A percentile compares a stretch with the other conserved stretches of the same genome.
Evolutionary conservation across 2,329 filamentous ascomycete genomes (phyloP).

Genomic region (Hymenoscyphus scutula): DNA sequence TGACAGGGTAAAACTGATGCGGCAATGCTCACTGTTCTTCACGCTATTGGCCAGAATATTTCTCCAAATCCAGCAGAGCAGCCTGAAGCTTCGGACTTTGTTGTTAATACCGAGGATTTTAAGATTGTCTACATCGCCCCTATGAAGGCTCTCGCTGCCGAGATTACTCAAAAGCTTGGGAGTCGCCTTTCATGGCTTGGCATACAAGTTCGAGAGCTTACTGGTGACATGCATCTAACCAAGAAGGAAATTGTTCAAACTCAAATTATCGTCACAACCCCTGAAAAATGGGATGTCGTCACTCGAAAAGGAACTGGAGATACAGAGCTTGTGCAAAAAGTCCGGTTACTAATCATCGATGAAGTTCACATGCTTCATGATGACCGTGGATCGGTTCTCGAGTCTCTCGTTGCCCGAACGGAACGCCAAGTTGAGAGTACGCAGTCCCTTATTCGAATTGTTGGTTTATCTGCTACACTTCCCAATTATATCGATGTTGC

Average conservation of each 20-base stretch:
- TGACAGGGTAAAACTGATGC: slow-evolving; percentile 88
- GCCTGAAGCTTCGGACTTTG: slow-evolving; percentile 71
- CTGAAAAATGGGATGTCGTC: slow-evolving; percentile 99
- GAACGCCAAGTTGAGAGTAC: slow-evolving; percentile 97
- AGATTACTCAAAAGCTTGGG: slow-evolving; percentile 91
- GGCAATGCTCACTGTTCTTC: slow-evolving; percentile 93
- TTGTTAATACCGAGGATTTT: slow-evolving; percentile 82
- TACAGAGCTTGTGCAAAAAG: slow-evolving; percentile 96
- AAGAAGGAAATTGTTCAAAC: slow-evolving; percentile 95
- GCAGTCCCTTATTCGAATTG: slow-evolving; percentile 92
- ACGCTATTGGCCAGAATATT: slow-evolving; percentile 83
- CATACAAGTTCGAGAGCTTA: slow-evolving; percentile 87
- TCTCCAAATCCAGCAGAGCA: slow-evolving; percentile 76
- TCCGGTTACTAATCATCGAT: slow-evolving; percentile 92
- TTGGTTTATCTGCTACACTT: slow-evolving; percentile 91
- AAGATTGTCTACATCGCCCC: slow-evolving; percentile 98
- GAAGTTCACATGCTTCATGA: slow-evolving; percentile 99
- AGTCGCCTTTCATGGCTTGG: slow-evolving; percentile 92
- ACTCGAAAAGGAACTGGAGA: slow-evolving; percentile 96
- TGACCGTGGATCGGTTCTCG: slow-evolving; percentile 90
- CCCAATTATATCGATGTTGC: slow-evolving; percentile 97
- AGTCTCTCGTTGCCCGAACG: slow-evolving; percentile 92
- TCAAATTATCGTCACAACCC: slow-evolving; percentile 97
- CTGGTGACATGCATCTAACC: slow-evolving; percentile 97
- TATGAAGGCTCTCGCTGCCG: slow-evolving; percentile 97